Base-by-base conservation (phyloP, 306 rosid genomes). In the Prunus davidiana region DNA sequence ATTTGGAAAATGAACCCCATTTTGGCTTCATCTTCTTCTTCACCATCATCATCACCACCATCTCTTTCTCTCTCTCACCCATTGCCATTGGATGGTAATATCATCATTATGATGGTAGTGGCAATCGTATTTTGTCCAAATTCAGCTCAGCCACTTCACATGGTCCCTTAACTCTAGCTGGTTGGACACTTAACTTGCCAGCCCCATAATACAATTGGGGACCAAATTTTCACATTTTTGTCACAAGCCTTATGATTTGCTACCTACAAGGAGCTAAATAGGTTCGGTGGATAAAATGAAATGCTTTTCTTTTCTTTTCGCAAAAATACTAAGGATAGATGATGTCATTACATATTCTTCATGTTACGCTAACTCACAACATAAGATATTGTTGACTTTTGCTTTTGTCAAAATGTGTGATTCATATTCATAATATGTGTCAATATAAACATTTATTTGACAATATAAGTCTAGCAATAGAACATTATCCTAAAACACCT, bases 1-100 rank as follows among this genome's bases (percentile, higher is more conserved):
- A 86, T 89, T 89, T 87, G 84, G 90, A 93, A 89, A 90, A 91
- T 82, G 89, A 87, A 85, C 19, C 83, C 82, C 87, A 75, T 79
- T 82, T 88, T 89, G 87, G 89, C 84, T 82, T 84, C 89, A 73
- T 79, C 91, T 86, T 86, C 88, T 79, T 87, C 87, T 46, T 73
- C 82, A 20, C 64, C 68, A 63, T 67, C 89, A 86, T 65, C 73
- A 71, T 58, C 77, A 52, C 75, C 85, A 74, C 77, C 71, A 79
- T 63, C 25, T 68, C 32, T n/a, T 14, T 51, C 24, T 47, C 52
- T 52, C 70, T 80, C 83, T 41, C 65, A 15, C 71, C 71, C 75
- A 73, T 41, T 74, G 76, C 27, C 58, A 60, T 63, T 63, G 43
- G 74, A 77, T 46, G 65, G 41, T 64, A 65, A 57, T 62, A 32